phyloP scores from a whole-genome alignment of 2,329 filamentous ascomycete genomes.

The Lecanicillium sp. region DNA sequence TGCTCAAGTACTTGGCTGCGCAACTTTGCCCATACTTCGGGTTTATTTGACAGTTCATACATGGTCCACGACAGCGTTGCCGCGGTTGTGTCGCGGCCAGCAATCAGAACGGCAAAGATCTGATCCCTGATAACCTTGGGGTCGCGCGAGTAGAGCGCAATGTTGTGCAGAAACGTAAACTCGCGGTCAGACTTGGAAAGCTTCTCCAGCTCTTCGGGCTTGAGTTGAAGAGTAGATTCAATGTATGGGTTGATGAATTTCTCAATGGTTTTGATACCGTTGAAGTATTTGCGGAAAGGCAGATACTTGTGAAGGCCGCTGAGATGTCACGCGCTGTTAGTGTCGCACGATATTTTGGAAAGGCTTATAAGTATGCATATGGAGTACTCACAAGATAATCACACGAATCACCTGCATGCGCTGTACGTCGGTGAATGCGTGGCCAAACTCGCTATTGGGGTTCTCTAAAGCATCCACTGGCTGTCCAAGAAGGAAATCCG shows the following conservation, averaged over 20 bases:
- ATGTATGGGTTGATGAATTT: slow-evolving; percentile 64
- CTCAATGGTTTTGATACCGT: slow-evolving; percentile 58
- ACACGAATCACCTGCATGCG: neutral
- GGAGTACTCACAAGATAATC: neutral
- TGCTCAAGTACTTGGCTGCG: slow-evolving; percentile 62
- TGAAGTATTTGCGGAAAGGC: slow-evolving; percentile 37
- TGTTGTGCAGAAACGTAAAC: slow-evolving; percentile 69
- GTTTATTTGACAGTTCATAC: slow-evolving; percentile 71
- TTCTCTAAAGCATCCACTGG: neutral
- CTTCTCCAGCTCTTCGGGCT: slow-evolving; percentile 57
- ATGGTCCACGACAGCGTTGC: slow-evolving; percentile 72
- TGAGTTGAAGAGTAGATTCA: slow-evolving; percentile 53
- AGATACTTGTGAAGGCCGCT: no score
- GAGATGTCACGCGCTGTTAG: no score
- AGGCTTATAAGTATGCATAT: neutral
- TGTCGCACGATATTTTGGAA: no score
- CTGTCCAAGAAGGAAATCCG: slow-evolving; percentile 76
- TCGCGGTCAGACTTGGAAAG: slow-evolving; percentile 57
- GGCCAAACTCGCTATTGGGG: neutral
- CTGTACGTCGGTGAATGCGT: slow-evolving; percentile 1
- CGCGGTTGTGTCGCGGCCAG: slow-evolving; percentile 82
- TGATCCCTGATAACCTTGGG: slow-evolving; percentile 62
- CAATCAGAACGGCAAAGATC: slow-evolving; percentile 68
- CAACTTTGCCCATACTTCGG: slow-evolving; percentile 57
- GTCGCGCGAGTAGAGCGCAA: slow-evolving; percentile 60